A percentile compares a stretch with the other conserved stretches of the same genome.
These are phyloP conservation scores for Tephrocybe sp. DNA, from an alignment of 768 basidiomycete species.

Conservation along the genomic window DNA sequence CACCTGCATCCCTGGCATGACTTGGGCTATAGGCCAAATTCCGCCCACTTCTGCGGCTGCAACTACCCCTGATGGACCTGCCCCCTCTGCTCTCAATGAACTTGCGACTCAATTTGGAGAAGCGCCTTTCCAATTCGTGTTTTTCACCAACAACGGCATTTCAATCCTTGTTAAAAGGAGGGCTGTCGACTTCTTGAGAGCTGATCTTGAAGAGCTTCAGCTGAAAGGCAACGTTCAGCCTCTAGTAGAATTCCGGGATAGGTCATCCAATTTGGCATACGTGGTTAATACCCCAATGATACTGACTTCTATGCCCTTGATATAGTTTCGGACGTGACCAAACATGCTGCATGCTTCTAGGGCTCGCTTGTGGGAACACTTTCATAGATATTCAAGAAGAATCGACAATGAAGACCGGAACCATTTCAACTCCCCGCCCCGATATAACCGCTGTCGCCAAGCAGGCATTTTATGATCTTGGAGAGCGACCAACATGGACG, in stretches of 20 bases:
- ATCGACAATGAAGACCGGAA: constrained; percentile 34
- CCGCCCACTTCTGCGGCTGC: constrained; percentile 27
- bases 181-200: constrained; percentile 80
- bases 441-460: constrained; percentile 73
- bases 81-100: constrained; percentile 69
- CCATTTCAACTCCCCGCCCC: constrained; percentile 49
- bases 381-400: constrained; percentile 64
- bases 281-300: not conserved
- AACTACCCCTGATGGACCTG: constrained; percentile 38
- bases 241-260: constrained; percentile 81
- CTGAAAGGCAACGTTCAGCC: constrained; percentile 72
- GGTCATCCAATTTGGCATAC: constrained; percentile 35
- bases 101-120: constrained; percentile 80
- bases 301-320: not conserved
- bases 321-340: constrained; percentile 87
- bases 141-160: constrained; percentile 84
- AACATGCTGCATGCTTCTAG: constrained; percentile 88
- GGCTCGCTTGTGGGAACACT: constrained; percentile 80
- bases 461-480: constrained; percentile 84
- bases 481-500: constrained; percentile 80
- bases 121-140: constrained; percentile 74
- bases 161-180: constrained; percentile 79
- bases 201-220: constrained; percentile 79
- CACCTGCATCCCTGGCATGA: constrained; percentile 76
- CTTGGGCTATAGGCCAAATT: constrained; percentile 77